Percentiles rank a stretch among this genome's conserved stretches.
Conservation (phyloP, 129 eudicot genomes). For the Helianthus tuberosus region DNA sequence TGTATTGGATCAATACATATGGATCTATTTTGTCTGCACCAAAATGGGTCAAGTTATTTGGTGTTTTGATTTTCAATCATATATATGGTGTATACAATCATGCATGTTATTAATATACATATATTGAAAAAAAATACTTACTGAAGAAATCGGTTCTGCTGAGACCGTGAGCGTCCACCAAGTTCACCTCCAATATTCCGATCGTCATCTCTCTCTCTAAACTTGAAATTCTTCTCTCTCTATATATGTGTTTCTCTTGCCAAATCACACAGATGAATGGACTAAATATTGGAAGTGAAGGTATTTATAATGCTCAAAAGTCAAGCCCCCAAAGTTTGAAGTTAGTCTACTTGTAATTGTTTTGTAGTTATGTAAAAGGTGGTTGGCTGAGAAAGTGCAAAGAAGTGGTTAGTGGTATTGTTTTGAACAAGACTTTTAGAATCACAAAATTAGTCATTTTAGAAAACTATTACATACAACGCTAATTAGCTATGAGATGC, state of each 20-base stretch:
- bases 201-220: slow-evolving; percentile 41
- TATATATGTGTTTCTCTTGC: background rate
- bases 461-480: no score
- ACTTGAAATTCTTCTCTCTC: slow-evolving; percentile 1
- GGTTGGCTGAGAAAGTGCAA: no score
- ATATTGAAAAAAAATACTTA: slow-evolving; percentile 24
- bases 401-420: no score
- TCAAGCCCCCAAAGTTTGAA: background rate
- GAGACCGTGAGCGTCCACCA: slow-evolving; percentile 66
- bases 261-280: background rate
- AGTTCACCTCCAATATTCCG: slow-evolving; percentile 67
- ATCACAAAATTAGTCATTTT: no score
- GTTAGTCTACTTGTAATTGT: no score
- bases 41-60: slow-evolving; percentile 4
- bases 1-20: slow-evolving; percentile 62
- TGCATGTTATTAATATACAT: background rate
- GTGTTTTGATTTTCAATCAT: background rate
- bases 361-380: no score
- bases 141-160: slow-evolving; percentile 53
- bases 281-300: background rate
- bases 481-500: no score
- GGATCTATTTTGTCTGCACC: slow-evolving; percentile 63
- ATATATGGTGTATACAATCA: no score
- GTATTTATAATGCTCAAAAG: background rate
- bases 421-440: no score